Base-by-base conservation (phyloP, 352 stramenopile genomes). In the Globisporangium takayamanum region DNA sequence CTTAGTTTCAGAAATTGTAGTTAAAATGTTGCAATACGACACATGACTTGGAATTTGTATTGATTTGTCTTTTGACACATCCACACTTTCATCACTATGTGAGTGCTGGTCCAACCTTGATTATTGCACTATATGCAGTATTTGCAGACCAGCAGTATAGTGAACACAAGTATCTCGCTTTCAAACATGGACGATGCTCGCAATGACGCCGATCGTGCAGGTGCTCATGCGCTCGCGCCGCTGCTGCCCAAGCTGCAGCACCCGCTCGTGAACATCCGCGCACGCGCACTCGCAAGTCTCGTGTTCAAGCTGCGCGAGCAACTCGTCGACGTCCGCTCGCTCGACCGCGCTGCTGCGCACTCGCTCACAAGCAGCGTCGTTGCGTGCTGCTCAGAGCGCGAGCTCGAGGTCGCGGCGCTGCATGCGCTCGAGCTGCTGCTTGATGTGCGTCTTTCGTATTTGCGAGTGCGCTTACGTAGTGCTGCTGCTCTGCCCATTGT, bases 231-330 rank as follows among this genome's bases (percentile, higher is more conserved):
- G 41, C 10, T 49, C 20, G n/a, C 20, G n/a, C 18, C 71, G 53
- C 64, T 88, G 45, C 68, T 79, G 53, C 61, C 57, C 20, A 93
- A 91, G 68, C 67, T 93, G 48, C 67, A 68, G 39, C 78, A 93
- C 51, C 70, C 78, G 57, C 62, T 93, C 18, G 48, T 59, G 52
- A 80, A 74, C 52, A 86, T 93, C 55, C 80, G 77, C 25, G 64
- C 62, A 5, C 75, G 80, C 10, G 72, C 83, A 54, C 70, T 93
- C 53, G 69, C 62, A 22, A 85, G 66, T 54, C 66, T 91, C 30
- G 57, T 77, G 5, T 83, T 87, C 62, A 93, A 93, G 69, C 62
- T 91, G 25, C 77, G 74, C 16, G 78, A 82, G 68, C 54, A 64
- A 25, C 74, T 91, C 33, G 64, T 84, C 50, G 57, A 70, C 18